Evolutionary conservation across 2,329 filamentous ascomycete genomes (phyloP), one percentile per base, ranked within the genome.

Genomic region (Berkeleyomyces rouxiae): DNA sequence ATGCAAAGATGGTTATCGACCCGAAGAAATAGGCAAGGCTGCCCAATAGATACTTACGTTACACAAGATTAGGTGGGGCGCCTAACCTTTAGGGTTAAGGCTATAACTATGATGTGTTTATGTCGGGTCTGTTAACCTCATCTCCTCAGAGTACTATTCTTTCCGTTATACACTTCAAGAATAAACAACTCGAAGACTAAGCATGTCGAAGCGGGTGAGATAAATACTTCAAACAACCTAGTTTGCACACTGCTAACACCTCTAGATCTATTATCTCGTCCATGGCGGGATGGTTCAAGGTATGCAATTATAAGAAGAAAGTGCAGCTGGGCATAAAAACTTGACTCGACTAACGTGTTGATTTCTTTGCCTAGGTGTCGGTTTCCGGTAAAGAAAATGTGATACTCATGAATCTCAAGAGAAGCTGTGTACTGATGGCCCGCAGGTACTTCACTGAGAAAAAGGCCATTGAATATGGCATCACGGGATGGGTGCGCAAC

Each of bases 251-350:
- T 23, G 23, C 49, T 53, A n/a, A 53, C 49, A 53, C 10, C 16
- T 7, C 23, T 53, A 85, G 82, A 73, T 84, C 40, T 82, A 82
- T 67, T 86, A 85, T 69, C 73, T 80, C 13, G 85, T 83, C 64
- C 82, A 87, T 68, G 86, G 85, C 61, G 78, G 78, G 11, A 67
- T 67, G 46, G 86, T 90, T 10, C 86, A 90, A 79, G 86, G 86
- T 84, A 73, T 65, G 74, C 23, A 23, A 23, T 23, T 2, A 23
- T 67, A 61, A 6, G 23, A 55, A 5, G 11, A n/a, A 37, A 33
- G 13, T 13, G n/a, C 4, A 3, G 36, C 10, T 6, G 7, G 9
- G 10, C 33, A 51, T 31, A 31, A 3, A 13, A 3, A 37, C 9
- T 23, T 42, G 43, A 13, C 31, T 31, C 53, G 36, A 36, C 40